A percentile compares a stretch with the other conserved stretches of the same genome.
Conservation (phyloP, 2,329 filamentous ascomycete genomes). For the Monosporascus sp. region DNA sequence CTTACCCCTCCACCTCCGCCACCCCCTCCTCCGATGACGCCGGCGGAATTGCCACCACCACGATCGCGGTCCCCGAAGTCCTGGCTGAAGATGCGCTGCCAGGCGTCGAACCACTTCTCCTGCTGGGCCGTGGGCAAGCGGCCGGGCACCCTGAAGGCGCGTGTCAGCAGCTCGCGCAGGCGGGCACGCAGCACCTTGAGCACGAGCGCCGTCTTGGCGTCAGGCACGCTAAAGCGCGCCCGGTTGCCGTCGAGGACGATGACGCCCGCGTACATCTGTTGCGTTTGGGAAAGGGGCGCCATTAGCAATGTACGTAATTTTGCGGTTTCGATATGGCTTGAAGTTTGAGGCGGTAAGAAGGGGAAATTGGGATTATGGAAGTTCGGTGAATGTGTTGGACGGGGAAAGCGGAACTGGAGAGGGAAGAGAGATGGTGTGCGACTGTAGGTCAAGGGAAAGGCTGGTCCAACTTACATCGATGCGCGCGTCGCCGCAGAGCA, state of each 20-base stretch:
- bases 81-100: constrained; percentile 63
- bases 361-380: neutral
- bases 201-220: constrained; percentile 90
- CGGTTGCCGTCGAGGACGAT: constrained; percentile 84
- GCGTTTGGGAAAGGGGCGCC: neutral
- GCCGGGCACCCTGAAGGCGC: constrained; percentile 63
- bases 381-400: too few species aligned
- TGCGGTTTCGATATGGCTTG: neutral
- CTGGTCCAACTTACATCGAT: constrained; percentile 58
- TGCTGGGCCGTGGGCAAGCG: constrained; percentile 61
- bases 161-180: constrained; percentile 69
- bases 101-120: constrained; percentile 68
- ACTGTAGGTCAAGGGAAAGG: neutral
- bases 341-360: neutral
- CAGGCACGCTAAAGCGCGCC: constrained; percentile 72
- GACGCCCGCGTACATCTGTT: constrained; percentile 77
- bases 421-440: neutral
- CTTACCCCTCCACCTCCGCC: constrained; percentile 1
- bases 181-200: constrained; percentile 73
- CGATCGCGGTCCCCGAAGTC: constrained; percentile 23
- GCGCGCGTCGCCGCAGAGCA: constrained; percentile 84
- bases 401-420: neutral
- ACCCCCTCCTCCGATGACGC: neutral
- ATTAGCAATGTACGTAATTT: neutral
- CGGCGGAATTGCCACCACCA: neutral